Base-by-base conservation (phyloP, 371 early-diverging fungal species). In the Mortierella sp. region DNA sequence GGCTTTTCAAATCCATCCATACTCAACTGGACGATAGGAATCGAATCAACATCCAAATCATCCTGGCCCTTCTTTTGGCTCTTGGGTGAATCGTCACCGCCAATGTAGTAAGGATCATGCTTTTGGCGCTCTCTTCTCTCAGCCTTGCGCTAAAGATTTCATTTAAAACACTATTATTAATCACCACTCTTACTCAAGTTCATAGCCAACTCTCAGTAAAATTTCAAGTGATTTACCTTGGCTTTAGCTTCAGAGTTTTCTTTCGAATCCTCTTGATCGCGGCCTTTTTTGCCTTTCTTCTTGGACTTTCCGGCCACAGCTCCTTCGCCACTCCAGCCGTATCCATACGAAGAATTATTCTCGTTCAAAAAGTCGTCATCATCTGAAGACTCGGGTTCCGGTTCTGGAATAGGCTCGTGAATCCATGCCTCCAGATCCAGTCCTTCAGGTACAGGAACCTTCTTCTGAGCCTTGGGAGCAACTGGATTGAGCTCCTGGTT, bases 401-500 rank as follows among this genome's bases (percentile, higher is more conserved):
- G 84, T 30, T 92, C 93, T 5, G 93, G 94, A 14, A 92, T 83
- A 11, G 92, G 90, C 16, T 91, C 90, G 64, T 90, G 87, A 64
- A 97, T 95, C 92, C 93, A 94, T 12, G 89, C 74, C 63, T 97
- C 97, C 40, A 97, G 78, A 75, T 96, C 95, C 66, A 98, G 76
- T 14, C 92, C 96, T n/a, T 95, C 94, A 14, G 97, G 97, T 1
- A 96, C 83, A 24, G 95, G 94, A 0, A 98, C 96, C 77, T 95
- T 95, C 67, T 88, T 88, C 83, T 97, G 97, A 0, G 97, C 97
- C 63, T 93, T 95, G n/a, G 94, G 91, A 4, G 96, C 95, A 0
- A 98, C 97, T 1, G 97, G 97, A 68, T 96, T 97, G 20, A 98
- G 86, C 62, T 96, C 97, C 68, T 93, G 95, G 10, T 85, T 84